Evolutionary conservation across 805 yeast genomes (phyloP).

Genomic region (Wickerhamiella parazyma): DNA sequence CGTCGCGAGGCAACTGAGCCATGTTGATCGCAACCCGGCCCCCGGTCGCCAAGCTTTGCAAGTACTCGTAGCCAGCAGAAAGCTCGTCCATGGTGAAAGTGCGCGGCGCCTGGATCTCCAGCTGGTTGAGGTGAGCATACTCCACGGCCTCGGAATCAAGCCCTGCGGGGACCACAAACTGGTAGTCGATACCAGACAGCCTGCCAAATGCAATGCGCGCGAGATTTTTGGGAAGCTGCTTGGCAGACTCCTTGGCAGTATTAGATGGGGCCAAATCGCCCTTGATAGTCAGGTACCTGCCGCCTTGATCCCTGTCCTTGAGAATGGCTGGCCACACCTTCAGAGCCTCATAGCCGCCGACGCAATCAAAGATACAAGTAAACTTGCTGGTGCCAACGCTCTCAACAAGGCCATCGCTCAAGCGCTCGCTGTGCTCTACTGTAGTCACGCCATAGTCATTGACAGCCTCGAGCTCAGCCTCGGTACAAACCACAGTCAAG

Average conservation of each 20-base stretch:
- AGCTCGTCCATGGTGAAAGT: conserved; percentile 1
- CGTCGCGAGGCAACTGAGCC: conserved; percentile 2
- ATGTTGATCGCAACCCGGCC: conserved; percentile 5
- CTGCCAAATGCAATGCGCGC: conserved; percentile 23
- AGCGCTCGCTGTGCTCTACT: conserved; percentile 24
- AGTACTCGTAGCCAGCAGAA: background rate
- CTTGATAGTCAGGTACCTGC: conserved; percentile 38
- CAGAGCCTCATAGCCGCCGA: conserved; percentile 43
- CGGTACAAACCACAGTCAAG: conserved; percentile 45
- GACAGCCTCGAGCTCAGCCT: conserved; percentile 33
- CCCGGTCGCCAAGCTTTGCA: background rate
- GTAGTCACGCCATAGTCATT: conserved; percentile 42
- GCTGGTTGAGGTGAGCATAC: background rate
- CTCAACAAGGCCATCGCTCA: background rate
- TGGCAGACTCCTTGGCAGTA: conserved; percentile 3
- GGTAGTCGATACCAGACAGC: conserved; percentile 24
- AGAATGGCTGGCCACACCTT: conserved; percentile 31
- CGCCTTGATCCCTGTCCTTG: conserved; percentile 28
- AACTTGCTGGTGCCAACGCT: conserved; percentile 23
- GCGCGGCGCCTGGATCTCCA: background rate
- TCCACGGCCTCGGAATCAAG: conserved; percentile 1
- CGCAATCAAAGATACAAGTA: conserved; percentile 51
- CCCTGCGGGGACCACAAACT: conserved; percentile 10
- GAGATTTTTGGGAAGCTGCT: conserved; percentile 16
- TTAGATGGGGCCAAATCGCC: conserved; percentile 35